These are phyloP conservation scores for Poronia punctata DNA, from an alignment of 495 filamentous ascomycete species.

Conservation along the genomic window DNA sequence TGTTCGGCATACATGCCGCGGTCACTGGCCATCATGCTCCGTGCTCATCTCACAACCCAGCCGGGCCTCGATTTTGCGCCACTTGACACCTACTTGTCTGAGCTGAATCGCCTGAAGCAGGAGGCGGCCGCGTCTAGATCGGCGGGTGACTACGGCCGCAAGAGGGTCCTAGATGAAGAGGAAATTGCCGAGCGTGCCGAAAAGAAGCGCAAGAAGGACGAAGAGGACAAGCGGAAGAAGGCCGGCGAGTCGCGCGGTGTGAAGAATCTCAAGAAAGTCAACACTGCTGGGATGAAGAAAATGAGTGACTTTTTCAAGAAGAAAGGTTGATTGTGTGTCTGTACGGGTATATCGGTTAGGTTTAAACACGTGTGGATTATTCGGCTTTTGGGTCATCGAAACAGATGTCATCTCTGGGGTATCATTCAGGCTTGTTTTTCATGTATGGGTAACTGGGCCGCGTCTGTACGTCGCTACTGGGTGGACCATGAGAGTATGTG, in stretches of 20 bases:
- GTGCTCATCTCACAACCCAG: conserved; percentile 38
- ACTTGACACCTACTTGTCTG: conserved; percentile 58
- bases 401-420: neutral
- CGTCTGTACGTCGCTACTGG: neutral
- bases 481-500: neutral
- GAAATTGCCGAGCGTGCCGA: conserved; percentile 69
- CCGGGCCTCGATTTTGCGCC: conserved; percentile 53
- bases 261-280: conserved; percentile 76
- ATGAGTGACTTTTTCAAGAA: conserved; percentile 91
- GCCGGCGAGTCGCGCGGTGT: conserved; percentile 64
- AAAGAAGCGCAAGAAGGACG: conserved; percentile 63
- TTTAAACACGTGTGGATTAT: too few species aligned
- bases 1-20: conserved; percentile 61
- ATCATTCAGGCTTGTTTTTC: conserved; percentile 2
- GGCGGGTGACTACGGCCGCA: conserved; percentile 65
- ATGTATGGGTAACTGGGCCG: conserved; percentile 5
- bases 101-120: conserved; percentile 55
- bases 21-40: conserved; percentile 41
- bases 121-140: conserved; percentile 62
- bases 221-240: conserved; percentile 58
- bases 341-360: too few species aligned
- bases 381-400: too few species aligned
- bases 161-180: conserved; percentile 63
- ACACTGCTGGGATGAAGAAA: conserved; percentile 91
- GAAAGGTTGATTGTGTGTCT: too few species aligned